Conservation (phyloP, 176 grass and related monocot genomes). For the Rhynchospora tenuis region DNA sequence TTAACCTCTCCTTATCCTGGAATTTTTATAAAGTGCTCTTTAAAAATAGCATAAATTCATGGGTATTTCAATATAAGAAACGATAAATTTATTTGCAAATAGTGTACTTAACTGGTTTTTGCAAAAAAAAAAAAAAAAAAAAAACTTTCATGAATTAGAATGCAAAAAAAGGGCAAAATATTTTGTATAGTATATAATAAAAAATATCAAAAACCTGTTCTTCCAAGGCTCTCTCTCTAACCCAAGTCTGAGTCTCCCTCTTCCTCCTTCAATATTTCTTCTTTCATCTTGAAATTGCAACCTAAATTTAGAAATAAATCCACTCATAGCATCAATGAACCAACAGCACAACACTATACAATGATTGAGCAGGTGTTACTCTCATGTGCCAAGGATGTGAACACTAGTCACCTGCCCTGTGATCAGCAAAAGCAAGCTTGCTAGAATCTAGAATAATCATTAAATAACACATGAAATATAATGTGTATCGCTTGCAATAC, state of each 20-base stretch:
- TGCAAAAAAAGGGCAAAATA: background rate
- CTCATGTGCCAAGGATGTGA: too few species aligned
- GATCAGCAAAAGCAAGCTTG: too few species aligned
- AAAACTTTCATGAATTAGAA: background rate
- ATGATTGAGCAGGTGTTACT: too few species aligned
- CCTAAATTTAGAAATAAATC: constrained; percentile 46
- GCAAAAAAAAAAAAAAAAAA: too few species aligned
- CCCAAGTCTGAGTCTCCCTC: constrained; percentile 69
- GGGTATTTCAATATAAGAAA: background rate
- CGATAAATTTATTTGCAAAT: background rate
- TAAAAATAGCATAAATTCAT: background rate
- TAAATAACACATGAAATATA: too few species aligned
- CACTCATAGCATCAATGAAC: background rate
- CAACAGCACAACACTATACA: too few species aligned
- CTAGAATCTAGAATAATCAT: too few species aligned
- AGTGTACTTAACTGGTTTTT: background rate
- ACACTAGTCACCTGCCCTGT: too few species aligned
- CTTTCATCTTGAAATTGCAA: constrained; percentile 63
- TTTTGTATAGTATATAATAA: background rate
- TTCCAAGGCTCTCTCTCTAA: constrained; percentile 73
- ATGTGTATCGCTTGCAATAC: too few species aligned
- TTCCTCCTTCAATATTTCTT: constrained; percentile 75
- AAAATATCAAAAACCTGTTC: constrained; percentile 53
- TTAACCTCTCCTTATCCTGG: background rate
- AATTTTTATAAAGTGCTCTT: background rate